These are phyloP conservation scores for Alopecurus myosuroides DNA, from an alignment of 176 grass and related monocot genomes.

Conservation along the genomic window DNA sequence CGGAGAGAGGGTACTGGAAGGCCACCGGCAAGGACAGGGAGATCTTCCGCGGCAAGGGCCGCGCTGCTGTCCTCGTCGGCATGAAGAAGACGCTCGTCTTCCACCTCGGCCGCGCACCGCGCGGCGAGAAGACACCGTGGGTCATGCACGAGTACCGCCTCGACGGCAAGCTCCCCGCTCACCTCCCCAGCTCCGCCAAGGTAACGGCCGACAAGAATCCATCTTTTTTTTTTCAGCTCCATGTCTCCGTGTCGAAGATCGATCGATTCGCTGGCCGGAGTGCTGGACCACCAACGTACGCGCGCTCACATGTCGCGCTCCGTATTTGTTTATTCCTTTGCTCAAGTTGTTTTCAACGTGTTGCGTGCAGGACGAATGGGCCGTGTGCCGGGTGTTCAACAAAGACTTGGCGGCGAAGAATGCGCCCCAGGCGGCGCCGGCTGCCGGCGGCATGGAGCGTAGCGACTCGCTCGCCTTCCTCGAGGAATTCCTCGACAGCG, in stretches of 20 bases:
- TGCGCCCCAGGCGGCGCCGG: too few relatives aligned
- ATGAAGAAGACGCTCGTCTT: constrained; percentile 99
- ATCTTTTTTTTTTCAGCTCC: not conserved
- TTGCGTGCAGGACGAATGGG: constrained; percentile 79
- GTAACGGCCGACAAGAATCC: constrained; percentile 12
- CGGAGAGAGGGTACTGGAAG: constrained; percentile 83
- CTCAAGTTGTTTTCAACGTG: constrained; percentile 8
- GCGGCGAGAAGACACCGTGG: constrained; percentile 76
- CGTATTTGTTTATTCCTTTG: not conserved
- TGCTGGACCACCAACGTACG: too few relatives aligned
- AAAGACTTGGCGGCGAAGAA: too few relatives aligned
- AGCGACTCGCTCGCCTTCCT: constrained; percentile 2
- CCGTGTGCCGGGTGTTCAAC: too few relatives aligned
- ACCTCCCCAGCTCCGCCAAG: constrained; percentile 51
- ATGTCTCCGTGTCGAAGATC: not conserved
- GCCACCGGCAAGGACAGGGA: constrained; percentile 93
- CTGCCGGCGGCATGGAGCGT: not conserved
- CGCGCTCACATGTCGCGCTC: constrained; percentile 4
- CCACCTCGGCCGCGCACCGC: constrained; percentile 73
- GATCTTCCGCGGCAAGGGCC: constrained; percentile 49
- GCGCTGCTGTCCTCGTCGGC: constrained; percentile 52
- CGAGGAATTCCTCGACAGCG: constrained; percentile 33
- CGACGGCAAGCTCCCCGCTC: constrained; percentile 44
- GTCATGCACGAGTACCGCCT: constrained; percentile 95
- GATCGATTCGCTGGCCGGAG: not conserved